phyloP scores from a whole-genome alignment of 345 rosid genomes.

The Boechera stricta region DNA sequence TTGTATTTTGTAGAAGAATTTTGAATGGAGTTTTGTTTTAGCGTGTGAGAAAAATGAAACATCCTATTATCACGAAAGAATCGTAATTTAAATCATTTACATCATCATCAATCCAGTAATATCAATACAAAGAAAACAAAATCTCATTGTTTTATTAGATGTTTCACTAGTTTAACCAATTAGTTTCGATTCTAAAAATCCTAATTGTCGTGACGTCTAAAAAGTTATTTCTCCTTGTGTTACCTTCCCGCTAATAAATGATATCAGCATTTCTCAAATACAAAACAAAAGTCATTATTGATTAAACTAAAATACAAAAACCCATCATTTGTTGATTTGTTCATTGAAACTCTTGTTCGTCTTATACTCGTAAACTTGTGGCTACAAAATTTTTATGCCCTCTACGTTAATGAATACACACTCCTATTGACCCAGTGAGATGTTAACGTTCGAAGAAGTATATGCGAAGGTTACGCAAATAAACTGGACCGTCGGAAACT shows the following conservation, averaged over 20 bases:
- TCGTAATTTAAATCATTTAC: too few relatives aligned
- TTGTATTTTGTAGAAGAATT: too few relatives aligned
- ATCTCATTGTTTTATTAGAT: too few relatives aligned
- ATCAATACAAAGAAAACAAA: too few relatives aligned
- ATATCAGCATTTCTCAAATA: slow-evolving; percentile 13
- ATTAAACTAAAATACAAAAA: slow-evolving; percentile 11
- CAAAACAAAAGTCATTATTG: slow-evolving; percentile 12
- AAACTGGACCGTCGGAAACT: slow-evolving; percentile 39
- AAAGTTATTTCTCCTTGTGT: neutral
- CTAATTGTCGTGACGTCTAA: neutral
- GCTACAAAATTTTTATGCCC: slow-evolving; percentile 21
- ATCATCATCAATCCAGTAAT: too few relatives aligned
- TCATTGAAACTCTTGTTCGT: slow-evolving; percentile 31
- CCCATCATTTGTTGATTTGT: slow-evolving; percentile 30
- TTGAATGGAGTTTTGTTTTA: too few relatives aligned
- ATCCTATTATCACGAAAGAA: too few relatives aligned
- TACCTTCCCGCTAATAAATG: too few relatives aligned
- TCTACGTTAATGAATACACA: slow-evolving; percentile 10
- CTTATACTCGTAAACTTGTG: slow-evolving; percentile 35
- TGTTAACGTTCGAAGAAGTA: slow-evolving; percentile 39
- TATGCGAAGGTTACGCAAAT: slow-evolving; percentile 37
- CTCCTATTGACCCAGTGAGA: slow-evolving; percentile 31
- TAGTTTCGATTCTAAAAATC: slow-evolving; percentile 9
- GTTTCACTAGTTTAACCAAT: neutral
- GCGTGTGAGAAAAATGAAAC: too few relatives aligned